Evolutionary conservation across 768 basidiomycete genomes (phyloP), one percentile per base, ranked within the genome.

Genomic region (Agrocybe pediades): DNA sequence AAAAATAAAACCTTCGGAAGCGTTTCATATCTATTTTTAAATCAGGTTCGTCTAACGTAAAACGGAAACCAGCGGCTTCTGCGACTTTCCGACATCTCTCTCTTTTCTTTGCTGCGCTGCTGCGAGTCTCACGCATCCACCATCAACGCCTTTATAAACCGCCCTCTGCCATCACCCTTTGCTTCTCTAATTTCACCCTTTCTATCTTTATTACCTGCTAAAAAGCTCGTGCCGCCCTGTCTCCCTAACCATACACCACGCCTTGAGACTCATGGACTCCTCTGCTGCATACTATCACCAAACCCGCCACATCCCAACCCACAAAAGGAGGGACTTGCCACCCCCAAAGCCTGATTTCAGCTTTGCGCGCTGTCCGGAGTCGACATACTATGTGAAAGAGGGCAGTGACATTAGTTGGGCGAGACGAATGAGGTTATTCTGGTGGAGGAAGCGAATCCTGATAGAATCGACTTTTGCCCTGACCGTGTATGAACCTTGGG

Each of bases 391-490:
- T 36, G 33, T 36, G 13, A 36, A 36, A n/a, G 33, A 36, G 3
- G 33, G 33, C 6, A 15, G 33, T 36, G 33, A 36, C 13, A 36
- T 36, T 3, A 36, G 5, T n/a, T 15, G 13, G 33, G 33, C 33
- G 33, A 36, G 33, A 36, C 33, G 33, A 17, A 16, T 50, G 0
- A 71, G 62, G 0, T 47, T 67, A 6, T 77, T 74, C 49, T 63
- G 75, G 23, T 77, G 77, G 79, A 70, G 75, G 30, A 63, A 65
- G 41, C 68, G 74, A 53, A 76, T 80, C 67, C 79, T 76, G 77
- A 72, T 80, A 33, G 78, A 79, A 64, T 67, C 76, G n/a, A 81
- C 79, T 0, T 79, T 81, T 56, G 78, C 70, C 15, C 64, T 81
- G 39, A 74, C 75, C 2, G 72, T 80, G 67, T 68, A 79, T 47